Conservation (phyloP, 495 filamentous ascomycete genomes). For the Poronia punctata region DNA sequence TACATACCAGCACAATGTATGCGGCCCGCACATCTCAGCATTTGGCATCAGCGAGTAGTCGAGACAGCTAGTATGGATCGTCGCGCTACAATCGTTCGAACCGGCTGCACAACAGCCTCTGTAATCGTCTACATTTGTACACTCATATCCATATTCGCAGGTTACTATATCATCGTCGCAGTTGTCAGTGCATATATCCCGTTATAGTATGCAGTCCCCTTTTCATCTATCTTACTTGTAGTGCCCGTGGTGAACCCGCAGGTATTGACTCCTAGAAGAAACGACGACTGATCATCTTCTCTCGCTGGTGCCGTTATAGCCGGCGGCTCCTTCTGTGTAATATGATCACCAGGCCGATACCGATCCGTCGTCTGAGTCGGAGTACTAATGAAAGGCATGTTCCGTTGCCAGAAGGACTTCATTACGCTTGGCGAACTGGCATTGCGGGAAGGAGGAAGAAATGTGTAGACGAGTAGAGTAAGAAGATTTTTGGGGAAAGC, state of each 20-base stretch:
- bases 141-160: slow-evolving; percentile 19
- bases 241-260: slow-evolving; percentile 19
- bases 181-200: neutral
- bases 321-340: slow-evolving; percentile 9
- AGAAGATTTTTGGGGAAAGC: neutral
- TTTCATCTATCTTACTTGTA: slow-evolving; percentile 12
- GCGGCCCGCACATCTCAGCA: slow-evolving; percentile 11
- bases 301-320: slow-evolving; percentile 2
- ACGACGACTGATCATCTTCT: neutral
- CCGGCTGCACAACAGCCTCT: slow-evolving; percentile 20
- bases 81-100: slow-evolving; percentile 13
- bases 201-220: neutral
- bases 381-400: slow-evolving; percentile 17
- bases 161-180: slow-evolving; percentile 9
- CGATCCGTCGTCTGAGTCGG: slow-evolving; percentile 11
- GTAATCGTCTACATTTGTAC: slow-evolving; percentile 16
- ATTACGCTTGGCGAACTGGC: slow-evolving; percentile 18
- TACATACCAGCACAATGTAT: slow-evolving; percentile 24
- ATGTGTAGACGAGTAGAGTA: too few species aligned
- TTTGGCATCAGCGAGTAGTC: slow-evolving; percentile 10
- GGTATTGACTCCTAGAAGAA: slow-evolving; percentile 17
- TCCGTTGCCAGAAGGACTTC: slow-evolving; percentile 11
- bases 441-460: too few species aligned
- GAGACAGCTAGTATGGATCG: slow-evolving; percentile 19
- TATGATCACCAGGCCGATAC: slow-evolving; percentile 1